phyloP scores from a whole-genome alignment of 1,284 basidiomycete genomes.

The Waitea zeae region DNA sequence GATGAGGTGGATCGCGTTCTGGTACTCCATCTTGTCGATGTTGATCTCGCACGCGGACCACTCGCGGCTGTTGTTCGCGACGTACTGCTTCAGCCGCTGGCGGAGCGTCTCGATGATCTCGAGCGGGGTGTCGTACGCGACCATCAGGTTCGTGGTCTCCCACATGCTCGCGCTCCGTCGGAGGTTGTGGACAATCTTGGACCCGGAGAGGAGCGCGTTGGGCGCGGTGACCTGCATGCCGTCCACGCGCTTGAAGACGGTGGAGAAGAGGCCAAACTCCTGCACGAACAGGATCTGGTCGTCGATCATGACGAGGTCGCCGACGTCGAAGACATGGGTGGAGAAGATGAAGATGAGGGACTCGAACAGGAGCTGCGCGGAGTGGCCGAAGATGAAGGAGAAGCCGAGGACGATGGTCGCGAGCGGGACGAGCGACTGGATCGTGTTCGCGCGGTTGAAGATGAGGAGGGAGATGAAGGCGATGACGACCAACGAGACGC shows the following conservation, averaged over 20 bases:
- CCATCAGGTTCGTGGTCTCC: constrained; percentile 52
- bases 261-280: constrained; percentile 73
- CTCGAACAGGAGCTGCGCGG: constrained; percentile 69
- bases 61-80: constrained; percentile 52
- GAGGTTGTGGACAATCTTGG: constrained; percentile 66
- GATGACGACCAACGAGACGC: constrained; percentile 39
- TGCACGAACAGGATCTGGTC: constrained; percentile 43
- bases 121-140: constrained; percentile 50
- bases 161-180: constrained; percentile 67
- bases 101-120: constrained; percentile 55
- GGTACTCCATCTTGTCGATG: constrained; percentile 64
- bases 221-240: constrained; percentile 72
- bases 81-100: constrained; percentile 37
- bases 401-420: constrained; percentile 69
- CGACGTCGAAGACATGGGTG: constrained; percentile 65
- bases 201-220: constrained; percentile 55
- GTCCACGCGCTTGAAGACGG: constrained; percentile 62
- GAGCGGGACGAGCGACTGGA: constrained; percentile 67
- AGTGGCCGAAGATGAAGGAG: constrained; percentile 71
- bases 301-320: constrained; percentile 67
- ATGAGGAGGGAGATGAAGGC: constrained; percentile 66
- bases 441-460: constrained; percentile 53
- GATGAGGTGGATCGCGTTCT: constrained; percentile 49
- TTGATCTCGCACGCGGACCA: constrained; percentile 47
- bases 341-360: constrained; percentile 76